Evolutionary conservation across 352 stramenopile species (phyloP).

Genomic region (Achlya hypogyna): DNA sequence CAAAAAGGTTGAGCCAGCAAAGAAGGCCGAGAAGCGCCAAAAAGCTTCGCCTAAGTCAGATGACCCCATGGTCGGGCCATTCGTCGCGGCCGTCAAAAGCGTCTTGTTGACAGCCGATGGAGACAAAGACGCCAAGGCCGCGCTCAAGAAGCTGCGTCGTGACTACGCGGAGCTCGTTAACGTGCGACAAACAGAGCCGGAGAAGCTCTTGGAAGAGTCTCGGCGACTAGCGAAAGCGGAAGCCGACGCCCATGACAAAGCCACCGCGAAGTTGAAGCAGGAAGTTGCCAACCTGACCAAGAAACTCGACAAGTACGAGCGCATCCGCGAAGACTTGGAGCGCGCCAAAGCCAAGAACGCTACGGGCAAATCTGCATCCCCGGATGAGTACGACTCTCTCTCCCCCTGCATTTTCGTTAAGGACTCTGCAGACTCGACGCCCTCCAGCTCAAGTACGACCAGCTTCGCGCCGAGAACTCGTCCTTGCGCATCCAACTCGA

Average conservation of each 20-base stretch:
- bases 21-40: background rate
- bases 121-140: conserved; percentile 4
- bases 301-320: conserved; percentile 38
- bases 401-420: background rate
- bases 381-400: background rate
- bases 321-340: conserved; percentile 38
- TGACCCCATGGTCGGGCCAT: background rate
- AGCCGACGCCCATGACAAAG: conserved; percentile 61
- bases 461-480: conserved; percentile 27
- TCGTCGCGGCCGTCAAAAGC: conserved; percentile 3
- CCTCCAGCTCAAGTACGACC: conserved; percentile 10
- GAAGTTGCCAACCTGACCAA: conserved; percentile 51
- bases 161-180: conserved; percentile 21
- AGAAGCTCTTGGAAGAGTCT: conserved; percentile 52
- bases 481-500: conserved; percentile 35
- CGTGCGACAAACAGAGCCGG: conserved; percentile 54
- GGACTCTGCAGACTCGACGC: background rate
- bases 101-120: background rate
- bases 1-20: background rate
- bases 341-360: conserved; percentile 40
- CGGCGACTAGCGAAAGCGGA: conserved; percentile 46
- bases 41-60: background rate
- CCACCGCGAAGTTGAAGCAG: conserved; percentile 58
- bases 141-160: conserved; percentile 13
- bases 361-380: background rate